Conservation (phyloP, 306 rosid species). For the Pachyrhizus erosus region DNA sequence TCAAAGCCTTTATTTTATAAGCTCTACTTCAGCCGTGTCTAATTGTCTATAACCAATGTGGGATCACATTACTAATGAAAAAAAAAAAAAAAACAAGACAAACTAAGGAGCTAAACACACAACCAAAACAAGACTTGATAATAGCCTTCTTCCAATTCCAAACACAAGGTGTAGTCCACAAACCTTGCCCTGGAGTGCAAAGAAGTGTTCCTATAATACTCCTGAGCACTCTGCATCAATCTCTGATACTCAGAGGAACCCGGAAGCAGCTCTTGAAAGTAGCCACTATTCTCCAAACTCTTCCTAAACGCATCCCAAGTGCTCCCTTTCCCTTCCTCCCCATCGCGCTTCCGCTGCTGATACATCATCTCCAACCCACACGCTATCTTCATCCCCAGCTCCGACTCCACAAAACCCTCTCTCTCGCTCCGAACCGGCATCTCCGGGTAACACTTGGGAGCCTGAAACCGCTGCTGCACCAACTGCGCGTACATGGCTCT, state of each 20-base stretch:
- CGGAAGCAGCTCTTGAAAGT: slow-evolving; percentile 75
- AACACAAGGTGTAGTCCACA: no score
- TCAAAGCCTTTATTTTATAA: neutral
- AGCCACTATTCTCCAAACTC: slow-evolving; percentile 80
- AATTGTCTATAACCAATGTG: neutral
- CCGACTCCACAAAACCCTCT: slow-evolving; percentile 61
- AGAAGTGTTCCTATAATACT: slow-evolving; percentile 68
- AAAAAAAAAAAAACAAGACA: slow-evolving; percentile 15
- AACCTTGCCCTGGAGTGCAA: slow-evolving; percentile 69
- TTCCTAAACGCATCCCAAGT: slow-evolving; percentile 76
- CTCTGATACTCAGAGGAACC: slow-evolving; percentile 81
- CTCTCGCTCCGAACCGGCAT: slow-evolving; percentile 56
- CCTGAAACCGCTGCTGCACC: slow-evolving; percentile 82
- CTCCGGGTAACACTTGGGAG: slow-evolving; percentile 77
- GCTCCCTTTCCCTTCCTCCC: slow-evolving; percentile 73
- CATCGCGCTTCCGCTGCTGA: slow-evolving; percentile 78
- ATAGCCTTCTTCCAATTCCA: no score
- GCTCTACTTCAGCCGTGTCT: neutral
- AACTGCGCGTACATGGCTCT: slow-evolving; percentile 96
- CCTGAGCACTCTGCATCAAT: slow-evolving; percentile 81
- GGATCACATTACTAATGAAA: neutral
- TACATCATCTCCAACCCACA: slow-evolving; percentile 97
- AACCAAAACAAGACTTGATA: no score
- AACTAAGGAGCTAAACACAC: neutral
- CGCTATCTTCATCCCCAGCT: slow-evolving; percentile 89